Conservation (phyloP, 257 asterid species). For the Salvia rosmarinus region DNA sequence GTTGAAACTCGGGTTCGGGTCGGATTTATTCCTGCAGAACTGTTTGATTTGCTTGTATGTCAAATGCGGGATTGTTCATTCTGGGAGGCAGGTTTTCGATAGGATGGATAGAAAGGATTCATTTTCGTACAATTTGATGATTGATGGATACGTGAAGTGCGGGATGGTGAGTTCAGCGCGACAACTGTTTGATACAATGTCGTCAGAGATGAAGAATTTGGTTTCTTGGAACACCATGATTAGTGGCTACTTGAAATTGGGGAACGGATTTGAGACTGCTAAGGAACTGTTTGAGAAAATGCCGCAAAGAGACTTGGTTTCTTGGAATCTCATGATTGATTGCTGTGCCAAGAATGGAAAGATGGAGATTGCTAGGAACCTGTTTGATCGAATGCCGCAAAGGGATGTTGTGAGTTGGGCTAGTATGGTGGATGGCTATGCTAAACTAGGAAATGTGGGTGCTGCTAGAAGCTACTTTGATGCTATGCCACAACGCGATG, state of each 20-base stretch:
- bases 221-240: constrained; percentile 85
- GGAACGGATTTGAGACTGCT: constrained; percentile 54
- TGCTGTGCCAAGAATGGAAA: constrained; percentile 67
- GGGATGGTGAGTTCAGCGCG: constrained; percentile 70
- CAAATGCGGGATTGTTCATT: constrained; percentile 56
- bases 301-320: constrained; percentile 73
- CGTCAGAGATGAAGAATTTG: constrained; percentile 56
- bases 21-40: constrained; percentile 62
- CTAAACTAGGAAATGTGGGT: constrained; percentile 56
- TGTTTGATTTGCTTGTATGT: constrained; percentile 64
- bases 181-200: constrained; percentile 60
- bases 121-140: constrained; percentile 73
- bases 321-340: constrained; percentile 85
- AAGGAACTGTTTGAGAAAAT: constrained; percentile 60
- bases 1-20: constrained; percentile 58
- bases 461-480: constrained; percentile 69
- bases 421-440: constrained; percentile 75
- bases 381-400: constrained; percentile 65
- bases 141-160: constrained; percentile 79
- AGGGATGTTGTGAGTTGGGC: constrained; percentile 83
- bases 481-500: constrained; percentile 76
- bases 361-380: constrained; percentile 49
- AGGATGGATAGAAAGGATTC: constrained; percentile 59
- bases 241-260: constrained; percentile 56
- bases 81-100: constrained; percentile 63